Percentiles rank a stretch among this genome's conserved stretches.
These are phyloP conservation scores for Fereydounia khargensis DNA, from an alignment of 1,284 basidiomycete species.

Conservation along the genomic window DNA sequence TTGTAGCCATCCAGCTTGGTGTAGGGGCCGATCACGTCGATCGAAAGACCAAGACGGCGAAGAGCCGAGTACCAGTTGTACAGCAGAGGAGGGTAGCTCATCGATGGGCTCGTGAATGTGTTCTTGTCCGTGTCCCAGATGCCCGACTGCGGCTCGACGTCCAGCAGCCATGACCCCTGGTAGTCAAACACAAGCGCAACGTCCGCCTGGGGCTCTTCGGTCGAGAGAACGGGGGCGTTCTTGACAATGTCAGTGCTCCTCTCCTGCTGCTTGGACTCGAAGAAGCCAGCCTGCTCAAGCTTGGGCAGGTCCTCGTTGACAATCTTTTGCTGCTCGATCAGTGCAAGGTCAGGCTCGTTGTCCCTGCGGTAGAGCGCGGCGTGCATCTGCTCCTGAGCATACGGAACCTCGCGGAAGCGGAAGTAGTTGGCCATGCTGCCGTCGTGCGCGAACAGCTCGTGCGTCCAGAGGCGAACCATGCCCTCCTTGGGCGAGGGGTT, in stretches of 20 bases:
- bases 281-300: constrained; percentile 9
- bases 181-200: constrained; percentile 33
- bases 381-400: constrained; percentile 41
- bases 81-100: constrained; percentile 28
- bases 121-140: constrained; percentile 14
- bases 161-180: constrained; percentile 20
- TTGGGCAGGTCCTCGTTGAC: constrained; percentile 25
- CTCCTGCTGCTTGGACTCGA: background rate
- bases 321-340: constrained; percentile 29
- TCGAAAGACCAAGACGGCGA: constrained; percentile 30
- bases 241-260: constrained; percentile 3
- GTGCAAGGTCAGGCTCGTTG: constrained; percentile 27
- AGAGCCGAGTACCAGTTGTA: constrained; percentile 30
- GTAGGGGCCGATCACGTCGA: constrained; percentile 28
- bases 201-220: constrained; percentile 16
- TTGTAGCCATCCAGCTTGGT: constrained; percentile 22
- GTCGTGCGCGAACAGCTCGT: constrained; percentile 34
- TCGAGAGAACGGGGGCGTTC: constrained; percentile 7
- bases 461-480: constrained; percentile 33
- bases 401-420: constrained; percentile 36
- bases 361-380: constrained; percentile 34
- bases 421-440: constrained; percentile 34
- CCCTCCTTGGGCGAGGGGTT: constrained; percentile 28
- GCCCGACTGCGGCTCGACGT: constrained; percentile 32
- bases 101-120: constrained; percentile 20